Conservation (phyloP, 441 rosid genomes). For the Bruguiera hainesii region DNA sequence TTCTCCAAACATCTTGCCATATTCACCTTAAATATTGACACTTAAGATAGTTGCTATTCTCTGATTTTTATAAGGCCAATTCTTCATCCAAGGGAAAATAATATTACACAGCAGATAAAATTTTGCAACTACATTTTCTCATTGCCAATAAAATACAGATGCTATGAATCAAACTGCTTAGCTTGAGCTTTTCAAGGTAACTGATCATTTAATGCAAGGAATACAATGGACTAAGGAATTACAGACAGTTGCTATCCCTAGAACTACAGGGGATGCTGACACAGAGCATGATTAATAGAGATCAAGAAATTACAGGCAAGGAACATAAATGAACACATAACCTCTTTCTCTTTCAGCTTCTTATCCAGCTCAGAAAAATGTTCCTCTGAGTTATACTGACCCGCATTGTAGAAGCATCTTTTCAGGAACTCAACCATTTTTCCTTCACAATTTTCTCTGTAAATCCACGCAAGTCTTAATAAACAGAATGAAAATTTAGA, state of each 20-base stretch:
- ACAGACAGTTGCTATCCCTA: no score
- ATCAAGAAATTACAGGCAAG: neutral
- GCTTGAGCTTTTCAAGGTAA: no score
- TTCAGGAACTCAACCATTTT: slow-evolving; percentile 79
- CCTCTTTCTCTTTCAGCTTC: slow-evolving; percentile 91
- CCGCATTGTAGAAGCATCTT: slow-evolving; percentile 83
- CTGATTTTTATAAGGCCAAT: neutral
- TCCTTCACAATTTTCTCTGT: slow-evolving; percentile 76
- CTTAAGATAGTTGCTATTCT: no score
- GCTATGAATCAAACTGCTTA: no score
- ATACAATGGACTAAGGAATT: no score
- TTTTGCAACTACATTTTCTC: no score
- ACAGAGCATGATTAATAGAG: no score
- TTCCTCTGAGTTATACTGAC: slow-evolving; percentile 76
- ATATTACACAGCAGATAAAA: no score
- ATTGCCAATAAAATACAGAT: no score
- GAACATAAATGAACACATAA: slow-evolving; percentile 13
- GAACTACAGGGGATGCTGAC: no score
- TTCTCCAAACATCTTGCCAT: neutral
- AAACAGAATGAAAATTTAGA: neutral
- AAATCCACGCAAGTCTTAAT: slow-evolving; percentile 6
- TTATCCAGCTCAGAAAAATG: slow-evolving; percentile 61
- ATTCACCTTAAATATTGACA: neutral
- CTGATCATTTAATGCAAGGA: no score
- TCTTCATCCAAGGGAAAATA: neutral